These are phyloP conservation scores for Pseudogymnoascus sp. DNA, from an alignment of 2,329 filamentous ascomycete genomes.

Conservation along the genomic window DNA sequence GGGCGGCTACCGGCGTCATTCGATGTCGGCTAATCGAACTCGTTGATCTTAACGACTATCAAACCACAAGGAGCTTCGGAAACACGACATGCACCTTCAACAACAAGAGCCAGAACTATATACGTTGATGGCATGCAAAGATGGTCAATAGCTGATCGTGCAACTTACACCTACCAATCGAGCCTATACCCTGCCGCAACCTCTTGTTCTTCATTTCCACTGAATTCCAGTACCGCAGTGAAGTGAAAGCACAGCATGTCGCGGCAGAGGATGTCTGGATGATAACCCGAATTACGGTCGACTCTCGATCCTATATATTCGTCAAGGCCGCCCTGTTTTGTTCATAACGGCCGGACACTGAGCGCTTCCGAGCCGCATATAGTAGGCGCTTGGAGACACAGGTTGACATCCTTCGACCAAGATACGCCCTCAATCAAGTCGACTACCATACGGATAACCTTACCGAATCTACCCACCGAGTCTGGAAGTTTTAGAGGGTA, in stretches of 20 bases:
- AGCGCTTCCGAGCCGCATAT: neutral
- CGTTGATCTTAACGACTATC: neutral
- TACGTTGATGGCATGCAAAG: neutral
- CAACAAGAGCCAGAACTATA: neutral
- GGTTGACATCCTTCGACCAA: neutral
- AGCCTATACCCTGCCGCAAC: neutral
- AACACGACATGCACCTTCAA: neutral
- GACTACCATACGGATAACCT: neutral
- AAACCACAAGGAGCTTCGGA: neutral
- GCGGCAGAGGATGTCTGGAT: neutral
- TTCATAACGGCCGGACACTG: neutral
- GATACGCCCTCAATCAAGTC: neutral
- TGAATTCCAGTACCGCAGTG: neutral
- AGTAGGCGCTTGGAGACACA: neutral
- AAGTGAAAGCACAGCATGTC: conserved; percentile 3
- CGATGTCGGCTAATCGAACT: neutral
- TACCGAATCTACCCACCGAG: neutral
- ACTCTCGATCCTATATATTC: neutral
- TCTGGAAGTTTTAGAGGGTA: neutral
- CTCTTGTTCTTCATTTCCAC: neutral
- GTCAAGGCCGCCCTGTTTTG: neutral
- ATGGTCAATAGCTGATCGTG: neutral
- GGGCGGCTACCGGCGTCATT: neutral
- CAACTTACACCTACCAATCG: neutral
- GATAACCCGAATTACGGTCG: conserved; percentile 1